Conservation (phyloP, 805 yeast species). For the Saturnispora bothae region DNA sequence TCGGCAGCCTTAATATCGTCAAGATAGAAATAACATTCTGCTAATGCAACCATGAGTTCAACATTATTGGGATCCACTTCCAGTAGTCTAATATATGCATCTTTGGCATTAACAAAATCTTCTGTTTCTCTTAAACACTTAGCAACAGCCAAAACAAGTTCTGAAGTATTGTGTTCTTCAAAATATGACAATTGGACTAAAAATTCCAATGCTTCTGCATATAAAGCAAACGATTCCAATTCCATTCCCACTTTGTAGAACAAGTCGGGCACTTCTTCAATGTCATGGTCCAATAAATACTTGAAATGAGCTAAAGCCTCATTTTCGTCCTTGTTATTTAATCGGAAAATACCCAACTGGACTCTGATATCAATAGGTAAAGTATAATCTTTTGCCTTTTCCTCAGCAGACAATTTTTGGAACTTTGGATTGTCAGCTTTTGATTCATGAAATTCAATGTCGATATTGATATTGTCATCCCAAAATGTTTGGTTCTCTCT, state of each 20-base stretch:
- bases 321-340: constrained; percentile 47
- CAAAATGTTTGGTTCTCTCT: constrained; percentile 58
- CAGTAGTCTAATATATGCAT: constrained; percentile 44
- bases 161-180: constrained; percentile 42
- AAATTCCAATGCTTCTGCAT: constrained; percentile 65
- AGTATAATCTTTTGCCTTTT: constrained; percentile 32
- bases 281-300: constrained; percentile 41
- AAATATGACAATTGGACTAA: constrained; percentile 45
- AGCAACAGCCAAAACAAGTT: constrained; percentile 52
- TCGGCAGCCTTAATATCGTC: constrained; percentile 52
- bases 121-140: constrained; percentile 69
- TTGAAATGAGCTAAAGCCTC: constrained; percentile 70
- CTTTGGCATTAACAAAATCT: constrained; percentile 54
- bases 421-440: constrained; percentile 39
- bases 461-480: constrained; percentile 49
- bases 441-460: constrained; percentile 76
- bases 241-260: constrained; percentile 67
- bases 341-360: constrained; percentile 65
- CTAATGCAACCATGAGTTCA: constrained; percentile 67
- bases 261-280: constrained; percentile 60
- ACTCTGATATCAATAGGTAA: constrained; percentile 83
- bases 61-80: constrained; percentile 50
- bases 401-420: constrained; percentile 31
- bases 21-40: constrained; percentile 66
- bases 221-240: constrained; percentile 56